Evolutionary conservation across 768 basidiomycete species (phyloP).

Genomic region (Suillus tomentosus): DNA sequence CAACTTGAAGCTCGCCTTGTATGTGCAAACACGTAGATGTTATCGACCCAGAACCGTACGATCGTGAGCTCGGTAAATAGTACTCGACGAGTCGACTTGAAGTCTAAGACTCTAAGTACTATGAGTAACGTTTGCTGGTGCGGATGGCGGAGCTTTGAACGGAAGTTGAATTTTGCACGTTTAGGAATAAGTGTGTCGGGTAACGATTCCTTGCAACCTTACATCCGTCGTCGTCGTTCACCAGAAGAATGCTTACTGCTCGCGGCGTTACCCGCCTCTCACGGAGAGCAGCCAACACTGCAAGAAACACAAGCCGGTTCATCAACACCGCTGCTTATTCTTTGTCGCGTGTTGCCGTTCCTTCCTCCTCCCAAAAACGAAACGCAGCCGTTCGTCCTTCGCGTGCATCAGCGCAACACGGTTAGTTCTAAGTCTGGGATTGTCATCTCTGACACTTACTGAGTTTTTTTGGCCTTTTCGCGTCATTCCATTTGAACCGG

Average conservation of each 20-base stretch:
- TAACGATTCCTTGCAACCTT: slow-evolving; percentile 34
- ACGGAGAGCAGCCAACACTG: slow-evolving; percentile 75
- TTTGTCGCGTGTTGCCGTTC: slow-evolving; percentile 53
- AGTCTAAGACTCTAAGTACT: no score
- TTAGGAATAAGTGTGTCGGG: slow-evolving; percentile 5
- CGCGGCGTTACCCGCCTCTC: slow-evolving; percentile 88
- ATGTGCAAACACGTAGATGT: no score
- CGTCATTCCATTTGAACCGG: slow-evolving; percentile 2
- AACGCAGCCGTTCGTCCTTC: slow-evolving; percentile 50
- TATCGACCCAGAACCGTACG: no score
- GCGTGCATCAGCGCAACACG: slow-evolving; percentile 49
- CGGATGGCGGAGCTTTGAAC: slow-evolving; percentile 1
- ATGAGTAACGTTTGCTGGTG: no score
- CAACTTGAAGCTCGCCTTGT: no score
- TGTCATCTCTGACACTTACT: slow-evolving; percentile 6
- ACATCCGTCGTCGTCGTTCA: slow-evolving; percentile 32
- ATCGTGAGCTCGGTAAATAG: no score
- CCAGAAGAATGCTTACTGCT: slow-evolving; percentile 72
- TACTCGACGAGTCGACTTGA: no score
- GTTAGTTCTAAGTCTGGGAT: slow-evolving; percentile 39
- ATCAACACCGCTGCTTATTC: slow-evolving; percentile 74
- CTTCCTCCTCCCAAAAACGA: slow-evolving; percentile 45
- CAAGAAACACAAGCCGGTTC: slow-evolving; percentile 72
- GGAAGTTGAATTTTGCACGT: slow-evolving; percentile 3
- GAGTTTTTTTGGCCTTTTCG: not conserved